A percentile compares a stretch with the other conserved stretches of the same genome.
phyloP scores from a whole-genome alignment of 257 asterid species.

The Nicotiana tomentosiformis region DNA sequence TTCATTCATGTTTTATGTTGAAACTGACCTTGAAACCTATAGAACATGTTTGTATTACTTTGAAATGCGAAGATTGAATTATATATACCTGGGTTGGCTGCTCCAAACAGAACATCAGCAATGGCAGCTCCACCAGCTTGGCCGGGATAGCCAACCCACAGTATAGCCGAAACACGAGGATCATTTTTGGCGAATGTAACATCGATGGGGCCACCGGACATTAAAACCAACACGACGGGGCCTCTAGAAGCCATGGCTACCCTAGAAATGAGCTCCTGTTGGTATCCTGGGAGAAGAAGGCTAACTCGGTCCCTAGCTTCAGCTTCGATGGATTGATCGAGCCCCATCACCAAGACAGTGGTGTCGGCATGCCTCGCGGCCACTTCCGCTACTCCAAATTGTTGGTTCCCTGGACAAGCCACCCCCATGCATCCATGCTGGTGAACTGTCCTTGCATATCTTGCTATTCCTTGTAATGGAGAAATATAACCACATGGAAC shows the following conservation, averaged over 20 bases:
- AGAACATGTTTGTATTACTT: not conserved
- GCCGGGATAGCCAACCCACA: constrained; percentile 96
- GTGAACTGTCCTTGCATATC: constrained; percentile 56
- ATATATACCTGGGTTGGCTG: constrained; percentile 61
- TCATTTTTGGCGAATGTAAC: constrained; percentile 68
- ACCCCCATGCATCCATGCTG: constrained; percentile 49
- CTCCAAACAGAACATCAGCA: constrained; percentile 79
- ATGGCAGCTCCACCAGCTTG: constrained; percentile 90
- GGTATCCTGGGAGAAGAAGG: constrained; percentile 75
- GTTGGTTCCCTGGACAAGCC: constrained; percentile 34
- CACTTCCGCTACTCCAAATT: constrained; percentile 56
- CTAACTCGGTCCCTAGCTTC: constrained; percentile 58
- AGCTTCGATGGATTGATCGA: constrained; percentile 62
- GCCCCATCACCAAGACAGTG: constrained; percentile 68
- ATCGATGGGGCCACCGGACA: constrained; percentile 89
- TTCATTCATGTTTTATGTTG: not conserved
- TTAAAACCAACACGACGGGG: constrained; percentile 55
- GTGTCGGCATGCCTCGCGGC: constrained; percentile 74
- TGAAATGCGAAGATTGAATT: not conserved
- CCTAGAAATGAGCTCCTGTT: constrained; percentile 74
- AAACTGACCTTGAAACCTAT: not conserved
- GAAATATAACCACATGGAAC: constrained; percentile 60
- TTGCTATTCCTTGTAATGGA: constrained; percentile 72
- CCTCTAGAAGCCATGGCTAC: constrained; percentile 82
- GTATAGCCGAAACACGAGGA: constrained; percentile 54